A percentile compares a stretch with the other conserved stretches of the same genome.
Conservation (phyloP, 805 yeast genomes). For the Hanseniaspora lindneri region DNA sequence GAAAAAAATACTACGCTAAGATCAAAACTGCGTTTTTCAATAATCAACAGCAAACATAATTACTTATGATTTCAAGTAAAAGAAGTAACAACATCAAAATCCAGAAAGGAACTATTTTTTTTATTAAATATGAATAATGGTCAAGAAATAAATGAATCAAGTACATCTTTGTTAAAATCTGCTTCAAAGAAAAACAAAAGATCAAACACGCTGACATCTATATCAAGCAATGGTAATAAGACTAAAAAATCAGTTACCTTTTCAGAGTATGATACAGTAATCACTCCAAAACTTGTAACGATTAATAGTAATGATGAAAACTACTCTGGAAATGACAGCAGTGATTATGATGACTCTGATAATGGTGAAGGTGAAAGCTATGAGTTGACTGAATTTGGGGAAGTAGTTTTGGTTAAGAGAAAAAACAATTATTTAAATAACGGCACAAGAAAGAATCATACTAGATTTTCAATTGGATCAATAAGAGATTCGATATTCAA, state of each 20-base stretch:
- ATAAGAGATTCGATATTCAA: not conserved
- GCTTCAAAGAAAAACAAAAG: not conserved
- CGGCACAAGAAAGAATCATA: not conserved
- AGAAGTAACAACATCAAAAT: no score
- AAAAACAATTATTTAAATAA: not conserved
- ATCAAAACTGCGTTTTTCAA: no score
- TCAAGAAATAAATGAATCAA: not conserved
- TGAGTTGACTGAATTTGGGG: constrained; percentile 7
- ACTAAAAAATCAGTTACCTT: constrained; percentile 16
- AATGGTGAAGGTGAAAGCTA: not conserved
- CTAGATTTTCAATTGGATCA: constrained; percentile 2
- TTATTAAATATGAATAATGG: not conserved
- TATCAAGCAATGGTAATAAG: not conserved
- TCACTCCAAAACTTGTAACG: constrained; percentile 14
- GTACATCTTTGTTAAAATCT: no score
- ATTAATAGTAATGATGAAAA: not conserved
- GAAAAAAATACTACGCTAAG: no score
- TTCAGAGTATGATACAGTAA: constrained; percentile 17
- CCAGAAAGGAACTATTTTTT: no score
- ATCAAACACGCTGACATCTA: not conserved
- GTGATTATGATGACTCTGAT: not conserved
- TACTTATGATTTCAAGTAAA: no score
- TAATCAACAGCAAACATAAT: no score
- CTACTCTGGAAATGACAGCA: not conserved
- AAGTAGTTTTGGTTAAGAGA: not conserved